Percentiles rank a stretch among this genome's conserved stretches.
Conservation (phyloP, 176 grass and related monocot species). For the Carex littledalei region DNA sequence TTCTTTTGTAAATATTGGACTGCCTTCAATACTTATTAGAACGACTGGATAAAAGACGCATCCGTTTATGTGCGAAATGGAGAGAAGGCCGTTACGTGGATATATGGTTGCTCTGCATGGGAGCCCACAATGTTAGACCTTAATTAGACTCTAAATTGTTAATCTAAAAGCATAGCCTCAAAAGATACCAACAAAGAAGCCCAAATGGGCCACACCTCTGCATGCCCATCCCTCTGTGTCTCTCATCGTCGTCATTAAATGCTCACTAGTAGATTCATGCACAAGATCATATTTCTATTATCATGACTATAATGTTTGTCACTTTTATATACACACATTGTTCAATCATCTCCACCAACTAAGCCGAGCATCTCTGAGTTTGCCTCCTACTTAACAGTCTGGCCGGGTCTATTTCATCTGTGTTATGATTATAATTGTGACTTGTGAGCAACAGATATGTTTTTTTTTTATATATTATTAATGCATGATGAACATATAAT, state of each 20-base stretch:
- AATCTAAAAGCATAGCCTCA: neutral
- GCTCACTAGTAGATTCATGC: neutral
- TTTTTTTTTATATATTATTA: neutral
- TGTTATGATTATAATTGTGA: neutral
- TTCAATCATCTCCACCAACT: neutral
- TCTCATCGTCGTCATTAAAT: neutral
- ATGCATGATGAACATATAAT: neutral
- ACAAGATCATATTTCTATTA: neutral
- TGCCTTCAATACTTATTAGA: neutral
- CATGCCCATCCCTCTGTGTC: neutral
- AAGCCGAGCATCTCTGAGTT: slow-evolving; percentile 13
- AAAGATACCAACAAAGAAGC: slow-evolving; percentile 3
- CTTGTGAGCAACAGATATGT: neutral
- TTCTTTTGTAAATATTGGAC: too few species aligned
- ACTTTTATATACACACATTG: too few species aligned
- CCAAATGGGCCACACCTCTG: neutral
- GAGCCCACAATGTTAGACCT: neutral
- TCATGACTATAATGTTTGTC: neutral
- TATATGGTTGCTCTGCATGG: neutral
- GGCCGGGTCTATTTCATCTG: neutral
- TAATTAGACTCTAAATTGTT: neutral
- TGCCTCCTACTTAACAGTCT: neutral
- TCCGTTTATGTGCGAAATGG: neutral
- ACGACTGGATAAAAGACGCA: neutral
- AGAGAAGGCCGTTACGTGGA: neutral